phyloP scores from a whole-genome alignment of 2,329 filamentous ascomycete genomes.

The Neoscytalidium dimidiatum region DNA sequence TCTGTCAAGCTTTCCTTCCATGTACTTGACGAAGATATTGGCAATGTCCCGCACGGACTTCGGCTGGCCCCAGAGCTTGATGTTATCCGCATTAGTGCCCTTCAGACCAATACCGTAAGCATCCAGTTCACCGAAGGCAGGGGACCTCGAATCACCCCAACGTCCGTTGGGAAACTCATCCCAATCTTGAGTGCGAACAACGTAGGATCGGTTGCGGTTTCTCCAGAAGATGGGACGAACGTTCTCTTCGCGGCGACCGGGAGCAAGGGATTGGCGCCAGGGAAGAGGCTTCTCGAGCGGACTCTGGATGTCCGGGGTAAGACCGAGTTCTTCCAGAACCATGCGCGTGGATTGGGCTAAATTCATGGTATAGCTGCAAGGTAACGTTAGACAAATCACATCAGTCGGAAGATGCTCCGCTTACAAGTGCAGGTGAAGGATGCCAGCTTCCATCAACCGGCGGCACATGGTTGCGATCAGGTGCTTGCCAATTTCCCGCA shows the following conservation, averaged over 20 bases:
- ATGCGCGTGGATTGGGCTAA: constrained; percentile 90
- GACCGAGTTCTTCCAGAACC: constrained; percentile 85
- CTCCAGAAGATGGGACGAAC: constrained; percentile 99
- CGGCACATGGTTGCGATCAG: constrained; percentile 89
- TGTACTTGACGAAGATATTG: constrained; percentile 80
- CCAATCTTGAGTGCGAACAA: constrained; percentile 95
- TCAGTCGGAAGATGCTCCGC: constrained; percentile 24
- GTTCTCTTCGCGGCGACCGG: constrained; percentile 88
- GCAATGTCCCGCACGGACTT: constrained; percentile 77
- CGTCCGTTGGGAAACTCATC: constrained; percentile 98
- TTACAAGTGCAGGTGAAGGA: constrained; percentile 86
- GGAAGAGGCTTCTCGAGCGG: constrained; percentile 88
- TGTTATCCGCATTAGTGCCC: constrained; percentile 93
- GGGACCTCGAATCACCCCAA: constrained; percentile 96
- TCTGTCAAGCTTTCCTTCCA: constrained; percentile 76
- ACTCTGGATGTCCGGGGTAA: constrained; percentile 75
- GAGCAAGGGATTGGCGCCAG: constrained; percentile 91
- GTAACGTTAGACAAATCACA: constrained; percentile 17
- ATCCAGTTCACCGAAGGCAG: constrained; percentile 93
- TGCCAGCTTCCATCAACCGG: constrained; percentile 78
- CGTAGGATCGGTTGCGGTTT: constrained; percentile 93
- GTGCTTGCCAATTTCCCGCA: constrained; percentile 83
- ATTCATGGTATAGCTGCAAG: constrained; percentile 88
- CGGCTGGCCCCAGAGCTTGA: constrained; percentile 91
- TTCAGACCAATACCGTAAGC: constrained; percentile 92